Evolutionary conservation across 345 rosid genomes (phyloP).

Genomic region (Viola odorata): DNA sequence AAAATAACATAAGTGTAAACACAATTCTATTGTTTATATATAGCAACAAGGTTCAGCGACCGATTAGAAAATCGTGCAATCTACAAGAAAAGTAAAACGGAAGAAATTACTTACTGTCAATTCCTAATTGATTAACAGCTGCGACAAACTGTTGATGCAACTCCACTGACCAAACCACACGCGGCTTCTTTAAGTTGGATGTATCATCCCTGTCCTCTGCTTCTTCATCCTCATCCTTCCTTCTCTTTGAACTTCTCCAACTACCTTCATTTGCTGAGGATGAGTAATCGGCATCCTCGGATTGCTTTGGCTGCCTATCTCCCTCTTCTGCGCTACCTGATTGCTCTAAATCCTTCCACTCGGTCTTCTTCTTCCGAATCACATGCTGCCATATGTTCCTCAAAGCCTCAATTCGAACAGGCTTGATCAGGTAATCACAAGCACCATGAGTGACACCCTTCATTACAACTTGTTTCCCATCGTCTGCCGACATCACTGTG

Average conservation of each 20-base stretch:
- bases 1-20: not conserved
- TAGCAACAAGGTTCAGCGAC: not conserved
- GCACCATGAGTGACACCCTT: slow-evolving; percentile 39
- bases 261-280: slow-evolving; percentile 29
- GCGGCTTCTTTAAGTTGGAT: slow-evolving; percentile 41
- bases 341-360: slow-evolving; percentile 25
- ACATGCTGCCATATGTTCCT: slow-evolving; percentile 33
- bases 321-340: slow-evolving; percentile 31
- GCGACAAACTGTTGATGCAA: slow-evolving; percentile 32
- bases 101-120: slow-evolving; percentile 23
- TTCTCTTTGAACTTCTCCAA: slow-evolving; percentile 27
- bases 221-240: slow-evolving; percentile 41
- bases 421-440: slow-evolving; percentile 37
- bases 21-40: not conserved
- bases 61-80: not conserved
- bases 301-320: slow-evolving; percentile 18
- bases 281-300: slow-evolving; percentile 25
- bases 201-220: slow-evolving; percentile 71
- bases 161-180: slow-evolving; percentile 35
- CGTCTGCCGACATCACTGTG: slow-evolving; percentile 43
- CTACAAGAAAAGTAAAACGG: not conserved
- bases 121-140: slow-evolving; percentile 32
- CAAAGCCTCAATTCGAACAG: slow-evolving; percentile 29
- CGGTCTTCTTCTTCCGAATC: slow-evolving; percentile 21
- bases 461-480: slow-evolving; percentile 23